Evolutionary conservation across 2,329 filamentous ascomycete genomes (phyloP).

Genomic region (Colletotrichum sp.): DNA sequence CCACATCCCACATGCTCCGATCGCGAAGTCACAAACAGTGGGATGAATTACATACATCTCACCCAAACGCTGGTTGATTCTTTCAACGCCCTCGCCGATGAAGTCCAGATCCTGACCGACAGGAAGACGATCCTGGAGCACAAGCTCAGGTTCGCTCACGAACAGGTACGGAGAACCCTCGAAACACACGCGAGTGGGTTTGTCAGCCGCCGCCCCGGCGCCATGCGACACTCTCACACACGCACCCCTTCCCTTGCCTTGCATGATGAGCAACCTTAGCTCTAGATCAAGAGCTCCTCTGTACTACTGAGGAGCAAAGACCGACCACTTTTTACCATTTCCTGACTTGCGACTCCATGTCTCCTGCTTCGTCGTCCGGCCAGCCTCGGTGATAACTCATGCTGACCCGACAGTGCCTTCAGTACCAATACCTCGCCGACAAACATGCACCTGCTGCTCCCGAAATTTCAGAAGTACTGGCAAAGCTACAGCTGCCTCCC

Average conservation of each 20-base stretch:
- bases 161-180: conserved; percentile 58
- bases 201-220: conserved; percentile 10
- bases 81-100: conserved; percentile 68
- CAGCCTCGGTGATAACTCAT: not conserved
- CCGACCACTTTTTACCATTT: conserved; percentile 57
- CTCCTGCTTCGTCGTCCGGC: conserved; percentile 6
- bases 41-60: conserved; percentile 48
- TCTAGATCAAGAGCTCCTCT: conserved; percentile 80
- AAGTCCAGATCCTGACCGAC: conserved; percentile 68
- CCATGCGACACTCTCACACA: conserved; percentile 7
- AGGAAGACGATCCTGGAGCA: conserved; percentile 70
- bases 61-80: conserved; percentile 67
- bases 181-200: conserved; percentile 10
- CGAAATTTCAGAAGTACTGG: conserved; percentile 70
- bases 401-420: conserved; percentile 24
- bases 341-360: conserved; percentile 38
- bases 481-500: conserved; percentile 70
- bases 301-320: conserved; percentile 57
- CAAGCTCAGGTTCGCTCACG: conserved; percentile 70
- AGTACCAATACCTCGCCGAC: conserved; percentile 71
- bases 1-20: conserved; percentile 18
- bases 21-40: conserved; percentile 27
- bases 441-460: conserved; percentile 70
- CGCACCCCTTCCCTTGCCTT: conserved; percentile 10
- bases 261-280: conserved; percentile 66